Conservation (phyloP, 2,329 filamentous ascomycete genomes). For the Dothidotthia symphoricarpi region DNA sequence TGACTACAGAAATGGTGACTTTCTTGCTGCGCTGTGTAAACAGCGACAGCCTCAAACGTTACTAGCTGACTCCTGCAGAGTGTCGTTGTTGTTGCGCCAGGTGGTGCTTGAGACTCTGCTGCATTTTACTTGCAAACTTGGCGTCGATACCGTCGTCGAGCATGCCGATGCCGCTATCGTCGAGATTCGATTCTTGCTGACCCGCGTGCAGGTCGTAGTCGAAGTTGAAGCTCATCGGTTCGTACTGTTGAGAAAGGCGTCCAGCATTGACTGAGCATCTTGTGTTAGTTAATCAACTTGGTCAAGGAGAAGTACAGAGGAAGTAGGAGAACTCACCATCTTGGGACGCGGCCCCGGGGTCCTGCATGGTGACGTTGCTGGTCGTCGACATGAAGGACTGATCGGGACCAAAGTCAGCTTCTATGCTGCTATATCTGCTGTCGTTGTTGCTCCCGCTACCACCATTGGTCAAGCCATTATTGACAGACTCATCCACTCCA, state of each 20-base stretch:
- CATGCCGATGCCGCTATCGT: conserved; percentile 38
- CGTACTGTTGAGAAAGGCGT: conserved; percentile 34
- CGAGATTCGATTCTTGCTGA: conserved; percentile 34
- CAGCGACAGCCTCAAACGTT: background rate
- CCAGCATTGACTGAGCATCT: conserved; percentile 36
- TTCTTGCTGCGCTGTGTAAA: no score
- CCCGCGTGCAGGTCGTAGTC: conserved; percentile 33
- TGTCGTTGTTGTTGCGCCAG: conserved; percentile 23
- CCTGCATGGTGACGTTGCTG: conserved; percentile 26
- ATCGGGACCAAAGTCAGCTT: conserved; percentile 37
- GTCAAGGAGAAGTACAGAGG: conserved; percentile 11
- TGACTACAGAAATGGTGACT: background rate
- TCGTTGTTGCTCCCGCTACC: conserved; percentile 42
- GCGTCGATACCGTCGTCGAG: conserved; percentile 38
- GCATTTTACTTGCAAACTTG: conserved; percentile 30
- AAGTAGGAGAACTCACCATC: conserved; percentile 32
- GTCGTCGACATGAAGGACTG: conserved; percentile 35
- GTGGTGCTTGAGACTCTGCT: conserved; percentile 21
- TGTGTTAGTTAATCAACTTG: conserved; percentile 35
- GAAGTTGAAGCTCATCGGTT: conserved; percentile 36
- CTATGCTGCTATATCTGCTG: conserved; percentile 41
- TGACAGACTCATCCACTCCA: conserved; percentile 31
- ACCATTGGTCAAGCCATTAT: conserved; percentile 31
- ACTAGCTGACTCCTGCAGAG: conserved; percentile 19
- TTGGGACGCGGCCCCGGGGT: conserved; percentile 18